phyloP scores from a whole-genome alignment of 1,284 basidiomycete species.

The Rhodotorula sp. region DNA sequence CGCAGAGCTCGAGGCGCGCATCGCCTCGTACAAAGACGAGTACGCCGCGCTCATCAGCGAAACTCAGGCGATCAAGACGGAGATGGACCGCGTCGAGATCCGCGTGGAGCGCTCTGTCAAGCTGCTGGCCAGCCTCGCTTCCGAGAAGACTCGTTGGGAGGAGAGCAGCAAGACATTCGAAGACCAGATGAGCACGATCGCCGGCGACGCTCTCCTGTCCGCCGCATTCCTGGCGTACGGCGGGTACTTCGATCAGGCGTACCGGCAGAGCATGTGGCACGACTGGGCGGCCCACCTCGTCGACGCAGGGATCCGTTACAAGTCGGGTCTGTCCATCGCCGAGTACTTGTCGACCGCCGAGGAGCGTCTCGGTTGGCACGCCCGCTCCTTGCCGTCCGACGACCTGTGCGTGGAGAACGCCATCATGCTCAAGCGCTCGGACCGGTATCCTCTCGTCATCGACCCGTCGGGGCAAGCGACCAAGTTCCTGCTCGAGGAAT shows the following conservation, averaged over 20 bases:
- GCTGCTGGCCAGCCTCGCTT: conserved; percentile 88
- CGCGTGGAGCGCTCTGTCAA: conserved; percentile 98
- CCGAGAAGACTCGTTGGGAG: conserved; percentile 94
- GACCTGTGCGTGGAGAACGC: conserved; percentile 97
- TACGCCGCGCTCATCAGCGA: conserved; percentile 97
- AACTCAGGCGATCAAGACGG: conserved; percentile 92
- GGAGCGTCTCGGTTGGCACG: conserved; percentile 92
- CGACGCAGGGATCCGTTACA: conserved; percentile 89
- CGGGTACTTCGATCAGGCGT: conserved; percentile 98
- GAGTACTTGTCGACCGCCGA: conserved; percentile 98
- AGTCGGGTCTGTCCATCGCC: conserved; percentile 83
- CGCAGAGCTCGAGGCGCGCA: conserved; percentile 86
- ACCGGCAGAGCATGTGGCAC: conserved; percentile 95
- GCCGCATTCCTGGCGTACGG: conserved; percentile 96
- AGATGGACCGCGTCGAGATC: conserved; percentile 96
- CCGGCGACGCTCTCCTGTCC: conserved; percentile 93
- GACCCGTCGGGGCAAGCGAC: conserved; percentile 99
- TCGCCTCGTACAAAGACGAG: conserved; percentile 92
- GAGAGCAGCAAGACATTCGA: conserved; percentile 93
- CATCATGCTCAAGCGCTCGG: conserved; percentile 97
- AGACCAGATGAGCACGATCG: conserved; percentile 96
- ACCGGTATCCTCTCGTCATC: conserved; percentile 95
- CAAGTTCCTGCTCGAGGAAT: conserved; percentile 88
- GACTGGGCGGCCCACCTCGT: conserved; percentile 87
- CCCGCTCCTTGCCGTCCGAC: conserved; percentile 89